Evolutionary conservation across 2,329 filamentous ascomycete genomes (phyloP).

Genomic region (Zymoseptoria crescenta): DNA sequence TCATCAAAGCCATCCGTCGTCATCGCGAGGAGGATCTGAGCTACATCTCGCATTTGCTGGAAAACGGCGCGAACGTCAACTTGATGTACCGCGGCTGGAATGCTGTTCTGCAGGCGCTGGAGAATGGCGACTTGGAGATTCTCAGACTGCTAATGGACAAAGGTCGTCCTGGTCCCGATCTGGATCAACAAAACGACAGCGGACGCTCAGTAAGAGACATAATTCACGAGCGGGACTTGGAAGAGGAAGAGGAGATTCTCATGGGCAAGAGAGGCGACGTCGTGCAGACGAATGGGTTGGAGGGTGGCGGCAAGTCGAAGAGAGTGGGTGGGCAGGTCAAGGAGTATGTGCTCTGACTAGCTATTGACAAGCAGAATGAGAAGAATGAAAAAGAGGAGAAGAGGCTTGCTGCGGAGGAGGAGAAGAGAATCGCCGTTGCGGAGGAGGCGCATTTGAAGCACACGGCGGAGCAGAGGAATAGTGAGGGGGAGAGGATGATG

Average conservation of each 20-base stretch:
- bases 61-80: constrained; percentile 59
- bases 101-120: constrained; percentile 56
- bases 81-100: constrained; percentile 60
- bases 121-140: constrained; percentile 52
- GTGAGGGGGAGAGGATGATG: neutral
- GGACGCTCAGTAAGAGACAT: constrained; percentile 51
- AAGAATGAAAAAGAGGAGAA: neutral
- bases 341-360: neutral
- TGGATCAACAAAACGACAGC: constrained; percentile 47
- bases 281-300: neutral
- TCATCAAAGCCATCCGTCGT: constrained; percentile 60
- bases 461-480: neutral
- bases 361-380: neutral
- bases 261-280: neutral
- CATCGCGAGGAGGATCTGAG: constrained; percentile 50
- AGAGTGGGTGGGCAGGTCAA: neutral
- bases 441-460: neutral
- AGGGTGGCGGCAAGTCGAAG: neutral
- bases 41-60: constrained; percentile 56
- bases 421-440: neutral
- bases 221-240: constrained; percentile 51
- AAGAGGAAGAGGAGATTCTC: constrained; percentile 36
- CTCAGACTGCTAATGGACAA: constrained; percentile 46
- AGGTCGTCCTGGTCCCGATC: constrained; percentile 45
- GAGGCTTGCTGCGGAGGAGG: neutral